phyloP scores from a whole-genome alignment of 495 filamentous ascomycete species.

The Paragyromitra xinjiangensis region DNA sequence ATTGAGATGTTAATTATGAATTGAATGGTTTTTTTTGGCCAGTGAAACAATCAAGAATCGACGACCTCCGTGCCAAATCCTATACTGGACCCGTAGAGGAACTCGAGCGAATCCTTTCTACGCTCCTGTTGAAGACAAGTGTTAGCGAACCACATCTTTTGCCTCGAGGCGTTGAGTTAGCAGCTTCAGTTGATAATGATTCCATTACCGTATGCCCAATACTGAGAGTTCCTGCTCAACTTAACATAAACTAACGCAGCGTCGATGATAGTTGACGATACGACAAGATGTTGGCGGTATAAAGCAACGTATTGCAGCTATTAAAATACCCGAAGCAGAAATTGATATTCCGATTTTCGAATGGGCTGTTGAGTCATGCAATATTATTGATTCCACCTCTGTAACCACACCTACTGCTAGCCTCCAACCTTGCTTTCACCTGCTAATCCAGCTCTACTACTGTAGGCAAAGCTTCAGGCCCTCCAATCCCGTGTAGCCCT shows the following conservation, averaged over 20 bases:
- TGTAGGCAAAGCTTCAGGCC: constrained; percentile 27
- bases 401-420: constrained; percentile 3
- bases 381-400: constrained; percentile 37
- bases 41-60: constrained; percentile 50
- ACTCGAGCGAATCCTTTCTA: constrained; percentile 42
- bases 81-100: constrained; percentile 48
- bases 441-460: background rate
- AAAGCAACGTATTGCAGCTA: constrained; percentile 53
- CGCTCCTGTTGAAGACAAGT: constrained; percentile 36
- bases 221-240: background rate
- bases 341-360: constrained; percentile 55
- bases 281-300: constrained; percentile 55
- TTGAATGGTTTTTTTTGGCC: background rate
- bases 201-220: constrained; percentile 40
- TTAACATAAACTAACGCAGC: constrained; percentile 19
- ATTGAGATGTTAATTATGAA: constrained; percentile 16
- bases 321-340: constrained; percentile 52
- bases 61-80: constrained; percentile 49
- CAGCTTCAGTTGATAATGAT: constrained; percentile 43
- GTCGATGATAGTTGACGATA: constrained; percentile 43
- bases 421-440: background rate
- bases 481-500: constrained; percentile 40
- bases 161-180: constrained; percentile 45
- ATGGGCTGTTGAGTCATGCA: constrained; percentile 53
- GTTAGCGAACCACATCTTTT: constrained; percentile 19